Conservation (phyloP, 2,329 filamentous ascomycete species). For the Myriosclerotinia duriaeana region DNA sequence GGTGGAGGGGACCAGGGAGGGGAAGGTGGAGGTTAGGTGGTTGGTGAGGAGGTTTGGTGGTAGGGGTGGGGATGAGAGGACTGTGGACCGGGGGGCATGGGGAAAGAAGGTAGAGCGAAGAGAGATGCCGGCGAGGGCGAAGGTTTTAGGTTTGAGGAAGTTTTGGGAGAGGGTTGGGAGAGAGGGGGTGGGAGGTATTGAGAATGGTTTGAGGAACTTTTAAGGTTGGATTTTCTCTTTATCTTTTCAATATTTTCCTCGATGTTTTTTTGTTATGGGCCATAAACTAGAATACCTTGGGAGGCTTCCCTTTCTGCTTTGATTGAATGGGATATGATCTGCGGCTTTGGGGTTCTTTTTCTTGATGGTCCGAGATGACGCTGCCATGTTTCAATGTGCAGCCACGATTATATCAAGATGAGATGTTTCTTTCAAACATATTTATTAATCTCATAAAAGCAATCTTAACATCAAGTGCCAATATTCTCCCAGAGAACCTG, state of each 20-base stretch:
- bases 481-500: too few relatives aligned
- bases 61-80: constrained; percentile 50
- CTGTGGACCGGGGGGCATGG: constrained; percentile 30
- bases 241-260: neutral
- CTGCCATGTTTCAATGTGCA: too few relatives aligned
- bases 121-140: constrained; percentile 44
- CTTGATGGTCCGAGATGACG: too few relatives aligned
- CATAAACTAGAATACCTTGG: neutral
- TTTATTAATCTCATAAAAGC: too few relatives aligned
- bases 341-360: too few relatives aligned
- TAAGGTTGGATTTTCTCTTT: neutral
- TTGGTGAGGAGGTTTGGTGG: constrained; percentile 42
- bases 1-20: constrained; percentile 30
- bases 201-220: neutral
- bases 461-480: too few relatives aligned
- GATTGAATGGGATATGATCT: too few relatives aligned
- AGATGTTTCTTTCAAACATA: too few relatives aligned
- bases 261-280: too few relatives aligned
- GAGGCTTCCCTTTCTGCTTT: neutral
- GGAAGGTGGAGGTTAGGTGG: constrained; percentile 41
- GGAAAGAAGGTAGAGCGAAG: constrained; percentile 51
- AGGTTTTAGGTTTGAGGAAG: constrained; percentile 59
- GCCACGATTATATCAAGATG: too few relatives aligned
- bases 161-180: constrained; percentile 64
- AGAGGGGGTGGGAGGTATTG: constrained; percentile 25